phyloP scores from a whole-genome alignment of 2,329 filamentous ascomycete genomes.

The Fusarium tupiense region DNA sequence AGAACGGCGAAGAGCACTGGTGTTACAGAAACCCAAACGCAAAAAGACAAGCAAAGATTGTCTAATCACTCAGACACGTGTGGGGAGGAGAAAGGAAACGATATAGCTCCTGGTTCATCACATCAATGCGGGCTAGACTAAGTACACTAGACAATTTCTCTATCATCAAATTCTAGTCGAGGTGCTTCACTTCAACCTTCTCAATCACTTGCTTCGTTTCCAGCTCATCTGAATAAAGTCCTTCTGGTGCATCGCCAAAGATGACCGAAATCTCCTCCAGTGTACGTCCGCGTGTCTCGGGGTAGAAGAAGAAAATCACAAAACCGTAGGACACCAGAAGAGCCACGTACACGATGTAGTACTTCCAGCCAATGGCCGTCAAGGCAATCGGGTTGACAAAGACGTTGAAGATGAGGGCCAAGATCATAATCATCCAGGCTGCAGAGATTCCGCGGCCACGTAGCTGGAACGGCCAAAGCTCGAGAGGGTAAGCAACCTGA shows the following conservation, averaged over 20 bases:
- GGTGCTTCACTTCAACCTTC: constrained; percentile 11
- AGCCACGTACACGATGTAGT: constrained; percentile 14
- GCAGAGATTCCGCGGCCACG: constrained; percentile 16
- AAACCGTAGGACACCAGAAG: constrained; percentile 11
- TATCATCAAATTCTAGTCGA: background rate
- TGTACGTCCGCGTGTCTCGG: constrained; percentile 6
- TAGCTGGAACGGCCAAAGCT: constrained; percentile 18
- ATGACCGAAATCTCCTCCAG: constrained; percentile 11
- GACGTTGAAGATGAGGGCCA: constrained; percentile 13
- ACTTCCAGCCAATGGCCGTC: constrained; percentile 4
- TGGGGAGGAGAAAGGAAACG: background rate
- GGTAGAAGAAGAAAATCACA: constrained; percentile 18
- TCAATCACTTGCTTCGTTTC: constrained; percentile 2
- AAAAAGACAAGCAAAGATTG: background rate
- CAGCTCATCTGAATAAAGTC: constrained; percentile 4
- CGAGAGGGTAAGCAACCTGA: constrained; percentile 12
- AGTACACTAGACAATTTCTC: no score
- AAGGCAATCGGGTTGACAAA: constrained; percentile 14
- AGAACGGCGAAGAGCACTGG: background rate
- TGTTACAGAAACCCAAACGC: fast-evolving
- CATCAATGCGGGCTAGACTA: background rate
- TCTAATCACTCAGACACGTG: fast-evolving
- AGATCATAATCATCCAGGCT: constrained; percentile 18
- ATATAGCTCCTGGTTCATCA: background rate
- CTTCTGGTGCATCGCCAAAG: constrained; percentile 12